A percentile compares a stretch with the other conserved stretches of the same genome.
Conservation (phyloP, 163 green algal species). For the Chlamydomonas reinhardtii region DNA sequence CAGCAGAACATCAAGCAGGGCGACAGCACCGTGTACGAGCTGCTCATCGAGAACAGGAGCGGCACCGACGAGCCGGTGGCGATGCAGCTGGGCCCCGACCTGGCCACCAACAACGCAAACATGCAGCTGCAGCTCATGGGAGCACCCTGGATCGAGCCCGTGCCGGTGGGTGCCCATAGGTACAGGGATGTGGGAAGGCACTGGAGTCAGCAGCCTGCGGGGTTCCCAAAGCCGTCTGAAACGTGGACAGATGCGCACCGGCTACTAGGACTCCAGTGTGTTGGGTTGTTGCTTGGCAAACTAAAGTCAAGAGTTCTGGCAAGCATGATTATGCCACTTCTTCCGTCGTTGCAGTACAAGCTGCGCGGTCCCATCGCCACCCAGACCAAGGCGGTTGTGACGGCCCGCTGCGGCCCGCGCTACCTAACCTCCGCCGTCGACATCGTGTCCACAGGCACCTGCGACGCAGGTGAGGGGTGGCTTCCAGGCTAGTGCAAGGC, state of each 20-base stretch:
- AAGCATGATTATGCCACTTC: too few species aligned
- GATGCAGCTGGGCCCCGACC: not conserved
- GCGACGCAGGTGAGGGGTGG: not conserved
- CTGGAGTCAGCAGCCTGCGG: too few species aligned
- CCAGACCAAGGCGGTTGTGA: not conserved
- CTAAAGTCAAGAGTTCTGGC: too few species aligned
- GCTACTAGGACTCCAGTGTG: too few species aligned
- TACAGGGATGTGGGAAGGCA: not conserved
- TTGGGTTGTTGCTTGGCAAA: too few species aligned
- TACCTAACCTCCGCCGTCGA: not conserved
- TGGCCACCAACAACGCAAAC: not conserved
- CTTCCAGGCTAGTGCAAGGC: not conserved
- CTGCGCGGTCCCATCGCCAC: not conserved
- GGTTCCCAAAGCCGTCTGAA: too few species aligned
- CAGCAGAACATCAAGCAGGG: not conserved
- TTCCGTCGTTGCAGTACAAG: not conserved
- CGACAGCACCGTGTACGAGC: not conserved
- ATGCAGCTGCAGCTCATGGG: slow-evolving; percentile 1
- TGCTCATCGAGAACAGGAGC: not conserved
- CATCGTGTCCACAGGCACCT: not conserved
- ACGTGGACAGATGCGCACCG: too few species aligned
- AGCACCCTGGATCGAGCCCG: not conserved
- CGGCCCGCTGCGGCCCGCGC: not conserved
- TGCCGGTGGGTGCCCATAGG: not conserved
- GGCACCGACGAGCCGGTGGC: not conserved